Evolutionary conservation across 495 filamentous ascomycete species (phyloP).

Genomic region (Clavariopsis aquatica): DNA sequence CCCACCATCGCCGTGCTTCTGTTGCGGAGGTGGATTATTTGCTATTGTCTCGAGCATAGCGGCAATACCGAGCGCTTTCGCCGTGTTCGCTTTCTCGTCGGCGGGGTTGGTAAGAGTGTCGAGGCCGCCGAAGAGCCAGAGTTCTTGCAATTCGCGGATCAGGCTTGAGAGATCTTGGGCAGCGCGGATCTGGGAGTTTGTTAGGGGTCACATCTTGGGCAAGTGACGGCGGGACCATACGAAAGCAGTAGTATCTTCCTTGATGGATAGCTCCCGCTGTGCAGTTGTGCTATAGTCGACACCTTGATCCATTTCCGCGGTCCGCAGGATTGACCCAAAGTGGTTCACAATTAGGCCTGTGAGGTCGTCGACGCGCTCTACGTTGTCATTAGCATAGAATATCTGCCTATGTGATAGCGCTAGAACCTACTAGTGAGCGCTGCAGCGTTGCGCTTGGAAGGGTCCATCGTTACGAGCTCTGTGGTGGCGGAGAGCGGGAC

Average conservation of each 20-base stretch:
- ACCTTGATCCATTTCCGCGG: conserved; percentile 43
- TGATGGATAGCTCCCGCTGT: conserved; percentile 61
- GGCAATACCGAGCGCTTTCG: conserved; percentile 50
- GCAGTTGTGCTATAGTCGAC: conserved; percentile 49
- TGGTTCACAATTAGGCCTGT: conserved; percentile 54
- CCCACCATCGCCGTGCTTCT: not conserved
- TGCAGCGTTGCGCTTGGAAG: conserved; percentile 25
- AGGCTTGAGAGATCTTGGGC: conserved; percentile 66
- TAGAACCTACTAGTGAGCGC: conserved; percentile 20
- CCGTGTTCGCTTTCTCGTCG: conserved; percentile 56
- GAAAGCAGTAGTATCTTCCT: conserved; percentile 64
- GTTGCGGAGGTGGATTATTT: conserved; percentile 2
- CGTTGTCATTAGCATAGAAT: not conserved
- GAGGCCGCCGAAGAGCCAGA: conserved; percentile 75
- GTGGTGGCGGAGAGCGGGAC: not conserved
- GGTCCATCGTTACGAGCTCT: conserved; percentile 22
- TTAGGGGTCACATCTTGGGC: not conserved
- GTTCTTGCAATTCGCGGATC: conserved; percentile 67
- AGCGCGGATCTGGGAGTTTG: conserved; percentile 56
- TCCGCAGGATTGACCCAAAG: conserved; percentile 62
- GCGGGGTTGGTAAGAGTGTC: conserved; percentile 54
- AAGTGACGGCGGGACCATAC: conserved; percentile 44
- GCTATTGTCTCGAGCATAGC: conserved; percentile 35
- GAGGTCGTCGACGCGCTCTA: conserved; percentile 41
- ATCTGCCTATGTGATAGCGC: not conserved